Evolutionary conservation across 2,329 filamentous ascomycete species (phyloP).

Genomic region (Diatrype stigma): DNA sequence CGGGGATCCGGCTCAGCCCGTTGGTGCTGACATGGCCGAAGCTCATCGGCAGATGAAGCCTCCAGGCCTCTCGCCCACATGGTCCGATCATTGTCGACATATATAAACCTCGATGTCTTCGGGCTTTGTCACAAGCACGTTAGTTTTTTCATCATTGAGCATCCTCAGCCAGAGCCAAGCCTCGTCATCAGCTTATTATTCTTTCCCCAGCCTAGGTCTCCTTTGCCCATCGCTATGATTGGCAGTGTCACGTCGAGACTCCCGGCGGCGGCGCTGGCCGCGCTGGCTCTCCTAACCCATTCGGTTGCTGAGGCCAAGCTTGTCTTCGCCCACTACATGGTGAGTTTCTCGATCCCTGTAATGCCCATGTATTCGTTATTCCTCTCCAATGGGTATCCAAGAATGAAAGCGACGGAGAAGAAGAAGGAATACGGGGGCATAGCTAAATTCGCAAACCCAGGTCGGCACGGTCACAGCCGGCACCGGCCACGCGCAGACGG

Average conservation of each 20-base stretch:
- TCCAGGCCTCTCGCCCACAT: too few species aligned
- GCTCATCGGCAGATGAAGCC: too few species aligned
- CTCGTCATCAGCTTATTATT: too few species aligned
- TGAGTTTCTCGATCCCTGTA: slow-evolving; percentile 3
- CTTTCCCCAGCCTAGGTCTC: not conserved
- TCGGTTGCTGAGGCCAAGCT: slow-evolving; percentile 18
- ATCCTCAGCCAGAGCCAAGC: too few species aligned
- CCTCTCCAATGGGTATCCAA: too few species aligned
- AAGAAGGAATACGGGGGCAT: not conserved
- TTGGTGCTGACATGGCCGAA: too few species aligned
- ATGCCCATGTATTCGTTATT: not conserved
- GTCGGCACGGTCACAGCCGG: slow-evolving; percentile 15
- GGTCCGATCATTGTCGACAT: too few species aligned
- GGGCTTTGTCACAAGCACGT: too few species aligned
- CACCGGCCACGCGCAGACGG: slow-evolving; percentile 21
- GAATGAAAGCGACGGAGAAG: too few species aligned
- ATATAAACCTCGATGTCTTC: too few species aligned
- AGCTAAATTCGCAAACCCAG: slow-evolving; percentile 6
- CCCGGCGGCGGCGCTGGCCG: slow-evolving; percentile 13
- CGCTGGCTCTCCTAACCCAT: slow-evolving; percentile 13
- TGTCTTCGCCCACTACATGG: slow-evolving; percentile 26
- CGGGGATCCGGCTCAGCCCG: too few species aligned
- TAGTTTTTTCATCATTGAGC: too few species aligned
- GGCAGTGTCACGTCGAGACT: slow-evolving; percentile 11
- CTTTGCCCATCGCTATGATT: not conserved